A percentile compares a stretch with the other conserved stretches of the same genome.
Conservation (phyloP, 192 early-diverging fungal genomes). For the Linderina pennispora region DNA sequence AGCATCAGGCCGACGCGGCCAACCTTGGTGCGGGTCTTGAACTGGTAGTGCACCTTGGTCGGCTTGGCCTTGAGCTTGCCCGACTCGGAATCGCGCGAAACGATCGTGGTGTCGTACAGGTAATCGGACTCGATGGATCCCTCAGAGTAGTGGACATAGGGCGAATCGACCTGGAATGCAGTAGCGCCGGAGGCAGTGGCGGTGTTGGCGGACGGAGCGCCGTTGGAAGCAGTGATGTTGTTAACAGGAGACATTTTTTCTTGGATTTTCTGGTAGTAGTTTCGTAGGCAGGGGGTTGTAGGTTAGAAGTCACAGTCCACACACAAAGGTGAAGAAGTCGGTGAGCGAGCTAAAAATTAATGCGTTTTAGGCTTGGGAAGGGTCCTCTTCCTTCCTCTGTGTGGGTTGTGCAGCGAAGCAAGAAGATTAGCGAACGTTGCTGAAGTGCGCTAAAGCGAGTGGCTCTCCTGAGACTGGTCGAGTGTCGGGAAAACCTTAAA, state of each 20-base stretch:
- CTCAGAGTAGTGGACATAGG: conserved; percentile 83
- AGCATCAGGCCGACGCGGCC: conserved; percentile 83
- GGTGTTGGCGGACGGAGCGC: conserved; percentile 20
- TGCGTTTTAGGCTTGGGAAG: conserved; percentile 63
- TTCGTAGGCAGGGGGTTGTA: conserved; percentile 13
- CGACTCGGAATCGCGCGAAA: conserved; percentile 56
- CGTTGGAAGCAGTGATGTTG: conserved; percentile 15
- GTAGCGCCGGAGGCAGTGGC: conserved; percentile 31
- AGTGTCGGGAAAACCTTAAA: conserved; percentile 7
- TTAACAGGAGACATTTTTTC: conserved; percentile 32
- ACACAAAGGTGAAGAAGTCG: conserved; percentile 23
- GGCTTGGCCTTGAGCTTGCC: conserved; percentile 74
- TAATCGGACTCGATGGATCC: conserved; percentile 79
- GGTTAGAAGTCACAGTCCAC: conserved; percentile 20
- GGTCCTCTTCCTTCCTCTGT: conserved; percentile 68
- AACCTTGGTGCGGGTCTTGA: conserved; percentile 78
- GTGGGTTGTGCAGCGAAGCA: conserved; percentile 72
- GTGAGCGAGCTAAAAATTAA: no score
- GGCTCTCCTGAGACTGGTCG: conserved; percentile 9
- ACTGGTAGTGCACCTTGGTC: conserved; percentile 82
- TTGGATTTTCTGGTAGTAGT: conserved; percentile 14
- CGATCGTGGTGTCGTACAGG: conserved; percentile 83
- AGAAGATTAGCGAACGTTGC: conserved; percentile 73
- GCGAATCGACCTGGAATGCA: conserved; percentile 81
- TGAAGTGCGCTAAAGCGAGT: neutral